A percentile compares a stretch with the other conserved stretches of the same genome.
Evolutionary conservation across 2,329 filamentous ascomycete genomes (phyloP).

Genomic region (Didymosphaeria variabile): DNA sequence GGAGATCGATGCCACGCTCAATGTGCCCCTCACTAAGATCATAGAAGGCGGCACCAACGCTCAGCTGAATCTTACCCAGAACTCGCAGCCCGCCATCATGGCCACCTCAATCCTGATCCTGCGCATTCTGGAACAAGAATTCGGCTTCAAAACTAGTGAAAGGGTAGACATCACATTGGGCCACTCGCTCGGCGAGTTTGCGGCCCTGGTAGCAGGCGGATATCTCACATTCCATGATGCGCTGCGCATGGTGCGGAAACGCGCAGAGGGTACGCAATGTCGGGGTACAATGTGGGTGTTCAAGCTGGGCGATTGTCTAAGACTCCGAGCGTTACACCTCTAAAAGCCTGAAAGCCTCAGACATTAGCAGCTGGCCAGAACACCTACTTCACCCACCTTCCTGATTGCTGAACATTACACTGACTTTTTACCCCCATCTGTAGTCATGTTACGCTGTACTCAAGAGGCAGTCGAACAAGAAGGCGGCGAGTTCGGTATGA

Average conservation of each 20-base stretch:
- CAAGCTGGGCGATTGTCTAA: too few relatives aligned
- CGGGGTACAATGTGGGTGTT: too few relatives aligned
- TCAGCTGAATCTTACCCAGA: slow-evolving; percentile 79
- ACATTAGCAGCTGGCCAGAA: too few relatives aligned
- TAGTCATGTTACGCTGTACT: slow-evolving; percentile 84
- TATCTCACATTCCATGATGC: slow-evolving; percentile 82
- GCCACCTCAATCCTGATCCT: slow-evolving; percentile 90
- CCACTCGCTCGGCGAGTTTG: slow-evolving; percentile 92
- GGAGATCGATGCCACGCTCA: slow-evolving; percentile 82
- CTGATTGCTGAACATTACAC: too few relatives aligned
- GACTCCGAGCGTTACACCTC: too few relatives aligned
- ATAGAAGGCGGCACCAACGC: slow-evolving; percentile 83
- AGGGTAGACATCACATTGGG: slow-evolving; percentile 85
- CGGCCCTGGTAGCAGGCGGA: slow-evolving; percentile 84
- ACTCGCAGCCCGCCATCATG: slow-evolving; percentile 96
- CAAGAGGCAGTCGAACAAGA: slow-evolving; percentile 69
- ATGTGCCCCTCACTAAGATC: slow-evolving; percentile 76
- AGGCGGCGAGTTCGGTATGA: slow-evolving; percentile 91
- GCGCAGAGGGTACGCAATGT: too few relatives aligned
- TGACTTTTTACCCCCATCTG: too few relatives aligned
- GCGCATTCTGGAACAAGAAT: slow-evolving; percentile 85
- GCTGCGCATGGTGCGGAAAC: slow-evolving; percentile 75
- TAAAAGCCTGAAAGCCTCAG: too few relatives aligned
- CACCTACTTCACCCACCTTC: too few relatives aligned
- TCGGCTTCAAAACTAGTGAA: slow-evolving; percentile 75